Base-by-base conservation (phyloP, 2,329 filamentous ascomycete species). In the Alternaria gaisen region DNA sequence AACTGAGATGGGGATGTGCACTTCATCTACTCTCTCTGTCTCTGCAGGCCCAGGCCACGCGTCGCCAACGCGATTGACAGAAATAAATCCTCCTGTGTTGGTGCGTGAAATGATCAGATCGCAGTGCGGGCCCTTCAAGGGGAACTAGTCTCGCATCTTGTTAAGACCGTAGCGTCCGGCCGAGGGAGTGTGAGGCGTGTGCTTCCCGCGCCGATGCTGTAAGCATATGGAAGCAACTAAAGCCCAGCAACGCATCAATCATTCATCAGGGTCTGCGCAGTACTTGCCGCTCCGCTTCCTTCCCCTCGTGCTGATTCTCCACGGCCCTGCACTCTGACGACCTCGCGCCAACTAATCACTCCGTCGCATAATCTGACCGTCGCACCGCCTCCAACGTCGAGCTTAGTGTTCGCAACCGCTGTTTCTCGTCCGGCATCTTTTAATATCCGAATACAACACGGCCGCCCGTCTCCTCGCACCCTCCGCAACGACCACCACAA, bases 391-490 rank as follows among this genome's bases (percentile, higher is more conserved):
- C 48, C 34, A 43, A 44, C 54, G 53, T 60, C 57, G 57, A 58
- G 58, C 53, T 61, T 61, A 62, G 47, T 36, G 38, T 46, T 51
- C 50, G 43, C 26, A 54, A 54, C 58, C 48, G 58, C 50, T 61
- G 58, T 50, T 53, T 58, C 58, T 59, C 50, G 60, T 62, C 60
- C 60, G 60, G 40, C 43, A 50, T 55, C 51, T 55, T 60, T 46
- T 60, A 59, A 55, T 55, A 63, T 60, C 58, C 61, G 61, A 38
- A 42, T 47, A 28, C 40, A 42, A 24, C 46, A 53, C 58, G 22
- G 53, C 14, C 55, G 42, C 50, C 56, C 61, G 62, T 62, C 60
- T 66, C 60, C 47, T 63, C 57, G 56, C 61, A 58, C 65, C 65
- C 63, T 64, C 56, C 53, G 46, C 58, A n/a, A 32, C 57, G n/a